Conservation (phyloP, 2,329 filamentous ascomycete genomes). For the Xylariaceae sp. region DNA sequence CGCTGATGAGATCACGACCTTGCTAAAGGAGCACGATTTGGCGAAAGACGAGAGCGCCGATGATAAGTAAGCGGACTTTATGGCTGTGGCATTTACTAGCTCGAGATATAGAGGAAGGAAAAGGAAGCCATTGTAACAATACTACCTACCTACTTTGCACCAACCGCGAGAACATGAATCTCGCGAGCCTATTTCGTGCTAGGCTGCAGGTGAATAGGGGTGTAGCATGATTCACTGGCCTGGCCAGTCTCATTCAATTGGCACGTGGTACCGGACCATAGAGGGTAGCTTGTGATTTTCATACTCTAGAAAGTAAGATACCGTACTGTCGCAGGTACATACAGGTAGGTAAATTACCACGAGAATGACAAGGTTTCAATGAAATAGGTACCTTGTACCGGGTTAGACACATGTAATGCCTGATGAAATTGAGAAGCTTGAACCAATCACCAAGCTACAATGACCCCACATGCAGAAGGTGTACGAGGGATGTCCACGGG, state of each 20-base stretch:
- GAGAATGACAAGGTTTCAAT: slow-evolving; percentile 4
- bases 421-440: too few relatives aligned
- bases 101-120: slow-evolving; percentile 26
- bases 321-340: too few relatives aligned
- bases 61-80: slow-evolving; percentile 56
- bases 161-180: neutral
- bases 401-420: too few relatives aligned
- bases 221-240: too few relatives aligned
- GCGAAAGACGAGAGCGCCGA: slow-evolving; percentile 82
- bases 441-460: slow-evolving; percentile 15
- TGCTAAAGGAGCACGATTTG: slow-evolving; percentile 94
- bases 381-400: neutral
- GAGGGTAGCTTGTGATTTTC: too few relatives aligned
- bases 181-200: too few relatives aligned
- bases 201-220: too few relatives aligned
- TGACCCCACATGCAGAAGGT: slow-evolving; percentile 17
- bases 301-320: too few relatives aligned
- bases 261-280: too few relatives aligned
- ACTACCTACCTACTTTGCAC: slow-evolving; percentile 20
- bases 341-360: too few relatives aligned
- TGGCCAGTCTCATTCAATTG: too few relatives aligned
- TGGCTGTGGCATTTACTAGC: slow-evolving; percentile 11
- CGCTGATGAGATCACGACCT: slow-evolving; percentile 91
- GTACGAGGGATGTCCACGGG: too few relatives aligned
- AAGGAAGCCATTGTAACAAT: slow-evolving; percentile 32